Evolutionary conservation across 371 early-diverging fungal genomes (phyloP).

Genomic region (Actinomortierella ambigua): DNA sequence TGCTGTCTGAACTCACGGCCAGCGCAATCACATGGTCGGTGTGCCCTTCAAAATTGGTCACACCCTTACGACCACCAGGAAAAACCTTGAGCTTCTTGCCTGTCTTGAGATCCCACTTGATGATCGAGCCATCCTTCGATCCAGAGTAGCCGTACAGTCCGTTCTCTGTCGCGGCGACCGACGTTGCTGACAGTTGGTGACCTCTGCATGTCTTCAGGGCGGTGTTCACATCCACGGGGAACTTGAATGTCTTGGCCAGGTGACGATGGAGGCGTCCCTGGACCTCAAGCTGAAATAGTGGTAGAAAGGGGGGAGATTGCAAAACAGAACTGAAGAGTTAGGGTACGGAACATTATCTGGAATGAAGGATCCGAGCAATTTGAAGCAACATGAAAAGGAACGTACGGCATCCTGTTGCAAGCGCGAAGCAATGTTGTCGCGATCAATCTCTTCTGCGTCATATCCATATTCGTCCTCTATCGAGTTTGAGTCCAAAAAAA

Average conservation of each 20-base stretch:
- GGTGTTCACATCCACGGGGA: slow-evolving; percentile 48
- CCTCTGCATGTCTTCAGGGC: slow-evolving; percentile 55
- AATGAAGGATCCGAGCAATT: background rate
- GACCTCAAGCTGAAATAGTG: slow-evolving; percentile 51
- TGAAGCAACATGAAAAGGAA: background rate
- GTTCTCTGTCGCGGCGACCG: slow-evolving; percentile 74
- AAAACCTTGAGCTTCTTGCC: slow-evolving; percentile 65
- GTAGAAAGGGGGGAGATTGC: background rate
- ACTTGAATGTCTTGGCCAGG: slow-evolving; percentile 37
- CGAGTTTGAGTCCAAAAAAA: background rate
- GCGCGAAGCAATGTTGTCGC: slow-evolving; percentile 90
- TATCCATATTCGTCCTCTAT: slow-evolving; percentile 72
- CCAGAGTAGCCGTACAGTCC: slow-evolving; percentile 80
- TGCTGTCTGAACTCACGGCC: slow-evolving; percentile 82
- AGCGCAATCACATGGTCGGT: slow-evolving; percentile 80
- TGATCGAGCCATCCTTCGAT: slow-evolving; percentile 88
- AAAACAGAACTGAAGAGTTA: slow-evolving; percentile 2
- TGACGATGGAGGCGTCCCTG: slow-evolving; percentile 43
- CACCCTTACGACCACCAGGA: slow-evolving; percentile 77
- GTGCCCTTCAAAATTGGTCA: slow-evolving; percentile 80
- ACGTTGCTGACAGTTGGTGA: slow-evolving; percentile 81
- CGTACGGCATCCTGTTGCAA: slow-evolving; percentile 81
- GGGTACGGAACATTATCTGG: background rate
- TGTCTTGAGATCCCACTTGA: slow-evolving; percentile 77
- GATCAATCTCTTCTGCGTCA: slow-evolving; percentile 93